Conservation (phyloP, 1,139 yeast species). For the Debaryomyces nepalensis region DNA sequence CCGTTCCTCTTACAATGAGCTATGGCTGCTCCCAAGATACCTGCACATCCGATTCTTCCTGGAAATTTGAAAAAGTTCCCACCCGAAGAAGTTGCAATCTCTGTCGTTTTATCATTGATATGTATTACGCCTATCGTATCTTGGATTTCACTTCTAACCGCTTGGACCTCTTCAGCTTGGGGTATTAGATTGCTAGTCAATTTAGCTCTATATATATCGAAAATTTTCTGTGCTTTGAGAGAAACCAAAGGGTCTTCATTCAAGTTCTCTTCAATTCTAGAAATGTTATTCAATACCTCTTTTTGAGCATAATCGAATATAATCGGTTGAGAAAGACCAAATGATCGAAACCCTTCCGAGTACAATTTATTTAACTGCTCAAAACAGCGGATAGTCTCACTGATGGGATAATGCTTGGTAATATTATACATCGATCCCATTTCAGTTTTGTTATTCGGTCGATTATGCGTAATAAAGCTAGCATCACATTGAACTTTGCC, state of each 20-base stretch:
- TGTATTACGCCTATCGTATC: slow-evolving; percentile 43
- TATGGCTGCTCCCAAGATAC: slow-evolving; percentile 50
- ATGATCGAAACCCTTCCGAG: slow-evolving; percentile 16
- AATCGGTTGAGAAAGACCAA: slow-evolving; percentile 35
- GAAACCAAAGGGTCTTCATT: slow-evolving; percentile 21
- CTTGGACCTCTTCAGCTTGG: slow-evolving; percentile 13
- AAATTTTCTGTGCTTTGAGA: slow-evolving; percentile 20
- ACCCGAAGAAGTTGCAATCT: slow-evolving; percentile 52
- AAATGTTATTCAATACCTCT: background rate
- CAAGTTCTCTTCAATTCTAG: slow-evolving; percentile 3
- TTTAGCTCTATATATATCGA: slow-evolving; percentile 18
- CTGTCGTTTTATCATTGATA: slow-evolving; percentile 20
- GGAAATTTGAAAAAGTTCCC: slow-evolving; percentile 55
- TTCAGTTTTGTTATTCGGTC: slow-evolving; percentile 6
- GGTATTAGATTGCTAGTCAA: background rate
- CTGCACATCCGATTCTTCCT: slow-evolving; percentile 61
- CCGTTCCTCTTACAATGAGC: slow-evolving; percentile 25
- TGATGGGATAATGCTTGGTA: slow-evolving; percentile 27
- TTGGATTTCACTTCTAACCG: slow-evolving; percentile 19
- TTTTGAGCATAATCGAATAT: slow-evolving; percentile 22
- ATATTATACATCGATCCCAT: slow-evolving; percentile 33
- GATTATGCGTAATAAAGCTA: slow-evolving; percentile 27
- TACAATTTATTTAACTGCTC: slow-evolving; percentile 20
- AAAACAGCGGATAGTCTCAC: slow-evolving; percentile 20
- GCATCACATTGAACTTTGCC: slow-evolving; percentile 63